These are phyloP conservation scores for Aspergillus leporis DNA, from an alignment of 495 filamentous ascomycete species.

Conservation along the genomic window DNA sequence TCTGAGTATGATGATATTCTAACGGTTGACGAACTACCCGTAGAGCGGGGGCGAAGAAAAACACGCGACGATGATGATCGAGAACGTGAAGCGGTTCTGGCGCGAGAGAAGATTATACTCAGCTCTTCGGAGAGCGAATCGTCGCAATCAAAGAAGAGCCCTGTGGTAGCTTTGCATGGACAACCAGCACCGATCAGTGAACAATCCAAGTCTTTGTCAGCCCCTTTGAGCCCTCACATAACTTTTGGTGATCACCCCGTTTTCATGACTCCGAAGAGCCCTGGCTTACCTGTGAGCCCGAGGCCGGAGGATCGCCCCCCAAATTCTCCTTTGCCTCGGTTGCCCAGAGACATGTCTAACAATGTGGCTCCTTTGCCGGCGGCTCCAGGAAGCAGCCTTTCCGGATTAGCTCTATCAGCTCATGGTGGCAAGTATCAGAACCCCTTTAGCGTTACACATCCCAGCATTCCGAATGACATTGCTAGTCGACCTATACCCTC, in stretches of 20 bases:
- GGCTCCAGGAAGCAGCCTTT: constrained; percentile 59
- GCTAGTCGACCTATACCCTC: constrained; percentile 34
- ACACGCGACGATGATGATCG: constrained; percentile 87
- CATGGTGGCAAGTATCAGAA: constrained; percentile 67
- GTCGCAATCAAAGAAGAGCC: constrained; percentile 2
- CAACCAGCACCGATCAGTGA: constrained; percentile 28
- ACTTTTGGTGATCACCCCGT: constrained; percentile 31
- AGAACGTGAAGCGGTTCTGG: constrained; percentile 66
- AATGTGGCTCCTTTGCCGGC: constrained; percentile 61
- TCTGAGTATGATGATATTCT: constrained; percentile 83
- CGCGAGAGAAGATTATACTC: constrained; percentile 61
- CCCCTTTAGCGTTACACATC: constrained; percentile 41
- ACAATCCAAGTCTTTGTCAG: constrained; percentile 35
- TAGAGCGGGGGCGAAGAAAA: constrained; percentile 75
- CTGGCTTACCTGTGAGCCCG: constrained; percentile 86
- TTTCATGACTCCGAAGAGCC: constrained; percentile 68
- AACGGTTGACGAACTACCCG: constrained; percentile 61
- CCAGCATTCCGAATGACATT: constrained; percentile 12
- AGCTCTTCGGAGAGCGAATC: constrained; percentile 65
- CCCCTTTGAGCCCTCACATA: constrained; percentile 36
- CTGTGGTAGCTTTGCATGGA: neutral
- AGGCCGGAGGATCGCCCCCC: constrained; percentile 75
- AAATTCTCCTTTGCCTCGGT: constrained; percentile 69
- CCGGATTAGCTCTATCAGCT: constrained; percentile 69
- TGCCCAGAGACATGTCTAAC: constrained; percentile 52